Percentiles rank a stretch among this genome's conserved stretches.
These are phyloP conservation scores for Fonticula alba DNA, from an alignment of 78 protist species.

Conservation along the genomic window DNA sequence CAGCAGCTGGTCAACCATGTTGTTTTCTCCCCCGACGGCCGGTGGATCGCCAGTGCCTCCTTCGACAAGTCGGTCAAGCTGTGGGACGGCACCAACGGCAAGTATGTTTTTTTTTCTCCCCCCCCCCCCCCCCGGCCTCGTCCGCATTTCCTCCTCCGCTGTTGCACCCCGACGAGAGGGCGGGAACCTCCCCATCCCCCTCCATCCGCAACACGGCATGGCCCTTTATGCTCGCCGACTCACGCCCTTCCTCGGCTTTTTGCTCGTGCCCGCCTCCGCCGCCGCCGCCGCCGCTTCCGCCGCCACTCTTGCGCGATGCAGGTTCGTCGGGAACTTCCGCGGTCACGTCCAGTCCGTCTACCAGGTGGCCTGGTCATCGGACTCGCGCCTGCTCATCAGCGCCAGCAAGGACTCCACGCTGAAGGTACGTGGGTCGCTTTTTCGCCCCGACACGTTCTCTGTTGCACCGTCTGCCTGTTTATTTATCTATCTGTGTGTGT, in stretches of 20 bases:
- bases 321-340: conserved; percentile 54
- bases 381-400: conserved; percentile 63
- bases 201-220: too few species aligned
- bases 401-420: conserved; percentile 83
- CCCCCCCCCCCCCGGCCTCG: too few species aligned
- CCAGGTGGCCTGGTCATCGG: conserved; percentile 85
- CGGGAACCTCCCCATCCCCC: too few species aligned
- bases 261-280: too few species aligned
- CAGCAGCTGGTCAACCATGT: conserved; percentile 51
- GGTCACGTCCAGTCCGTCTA: conserved; percentile 94
- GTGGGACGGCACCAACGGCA: conserved; percentile 74
- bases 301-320: too few species aligned
- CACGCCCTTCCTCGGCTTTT: too few species aligned
- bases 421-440: conserved; percentile 41
- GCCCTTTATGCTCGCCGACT: too few species aligned
- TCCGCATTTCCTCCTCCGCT: too few species aligned
- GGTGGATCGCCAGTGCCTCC: conserved; percentile 76
- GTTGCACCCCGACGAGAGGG: too few species aligned
- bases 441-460: background rate
- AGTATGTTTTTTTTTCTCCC: too few species aligned
- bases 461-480: background rate
- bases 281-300: too few species aligned
- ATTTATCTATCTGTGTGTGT: background rate
- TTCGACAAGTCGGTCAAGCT: conserved; percentile 86
- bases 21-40: conserved; percentile 80